Conservation (phyloP, 2,329 filamentous ascomycete species). For the Penicillium sp. region DNA sequence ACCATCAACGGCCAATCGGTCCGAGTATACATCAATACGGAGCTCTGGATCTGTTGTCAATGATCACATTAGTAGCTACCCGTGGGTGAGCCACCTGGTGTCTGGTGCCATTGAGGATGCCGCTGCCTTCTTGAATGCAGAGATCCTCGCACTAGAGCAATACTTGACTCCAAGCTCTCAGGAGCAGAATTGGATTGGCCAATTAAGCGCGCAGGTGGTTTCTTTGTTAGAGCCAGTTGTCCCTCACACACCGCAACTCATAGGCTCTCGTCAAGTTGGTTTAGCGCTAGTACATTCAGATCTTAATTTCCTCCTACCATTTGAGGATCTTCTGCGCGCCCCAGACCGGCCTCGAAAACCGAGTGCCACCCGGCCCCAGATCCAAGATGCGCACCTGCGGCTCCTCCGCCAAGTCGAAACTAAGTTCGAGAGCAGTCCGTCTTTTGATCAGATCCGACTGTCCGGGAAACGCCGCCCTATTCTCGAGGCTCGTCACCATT, state of each 20-base stretch:
- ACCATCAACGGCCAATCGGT: background rate
- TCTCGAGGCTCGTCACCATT: constrained; percentile 46
- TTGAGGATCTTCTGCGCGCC: constrained; percentile 30
- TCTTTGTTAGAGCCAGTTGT: constrained; percentile 31
- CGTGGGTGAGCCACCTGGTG: constrained; percentile 39
- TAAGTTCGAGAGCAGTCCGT: constrained; percentile 28
- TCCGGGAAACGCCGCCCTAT: constrained; percentile 34
- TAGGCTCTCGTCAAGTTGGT: constrained; percentile 60
- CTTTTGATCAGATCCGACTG: constrained; percentile 23
- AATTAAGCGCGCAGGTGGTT: constrained; percentile 33
- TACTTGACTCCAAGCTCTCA: constrained; percentile 49
- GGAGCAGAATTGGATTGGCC: constrained; percentile 43
- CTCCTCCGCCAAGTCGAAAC: constrained; percentile 29
- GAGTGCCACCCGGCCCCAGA: constrained; percentile 39
- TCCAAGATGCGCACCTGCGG: constrained; percentile 27
- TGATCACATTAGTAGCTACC: constrained; percentile 26
- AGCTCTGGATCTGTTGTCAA: constrained; percentile 8
- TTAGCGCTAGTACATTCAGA: constrained; percentile 59
- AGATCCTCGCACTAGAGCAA: constrained; percentile 51
- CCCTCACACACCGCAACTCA: constrained; percentile 45
- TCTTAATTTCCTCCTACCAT: constrained; percentile 55
- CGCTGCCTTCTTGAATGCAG: constrained; percentile 42
- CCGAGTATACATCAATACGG: constrained; percentile 12
- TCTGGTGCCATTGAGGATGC: constrained; percentile 22
- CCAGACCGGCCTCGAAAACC: constrained; percentile 32